Base-by-base conservation (phyloP, 495 filamentous ascomycete species). In the Talaromyces borbonicus region DNA sequence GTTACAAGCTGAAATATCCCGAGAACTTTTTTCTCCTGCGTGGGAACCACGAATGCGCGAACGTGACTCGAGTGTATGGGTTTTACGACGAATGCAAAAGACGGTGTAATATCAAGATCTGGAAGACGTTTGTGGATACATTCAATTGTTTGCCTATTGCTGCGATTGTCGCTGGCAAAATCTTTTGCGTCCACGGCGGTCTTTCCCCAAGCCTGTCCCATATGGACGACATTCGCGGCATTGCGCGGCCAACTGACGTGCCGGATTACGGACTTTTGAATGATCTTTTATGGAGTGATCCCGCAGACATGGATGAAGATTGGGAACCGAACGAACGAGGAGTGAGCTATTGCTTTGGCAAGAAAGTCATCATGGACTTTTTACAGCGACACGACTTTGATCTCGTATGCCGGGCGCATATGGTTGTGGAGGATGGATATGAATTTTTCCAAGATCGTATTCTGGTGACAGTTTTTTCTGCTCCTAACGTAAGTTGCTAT, bases 61-160 rank as follows among this genome's bases (percentile, higher is more conserved):
- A 97, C 55, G 93, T 99, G 29, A 99, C 92, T 14, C 77, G 92
- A 29, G 92, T 99, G 15, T 99, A 99, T 62, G 92, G 92, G 7
- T 99, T 99, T 63, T 99, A 99, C 69, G 92, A 99, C 57, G 92
- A 99, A 56, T 99, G 92, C 74, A 99, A 99, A 66, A 77, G 92
- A 53, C 76, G 92, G 48, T 95, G 88, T 68, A 97, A 94, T 60
- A 85, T 99, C 58, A 99, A 99, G 69, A 80, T 95, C 43, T 99
- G 92, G 92, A 99, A 97, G 73, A 90, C 86, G 0, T 99, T 99
- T 59, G 79, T 99, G 39, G 92, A 99, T 61, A 94, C 87, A 12
- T 99, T 99, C 73, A 99, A 99, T 61, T 85, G 80, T 19, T 78
- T 99, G 12, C 92, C 93, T 0, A 95, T 99, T 54, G 92, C 92